phyloP scores from a whole-genome alignment of 345 rosid genomes.

The Rhodomyrtus tomentosa region DNA sequence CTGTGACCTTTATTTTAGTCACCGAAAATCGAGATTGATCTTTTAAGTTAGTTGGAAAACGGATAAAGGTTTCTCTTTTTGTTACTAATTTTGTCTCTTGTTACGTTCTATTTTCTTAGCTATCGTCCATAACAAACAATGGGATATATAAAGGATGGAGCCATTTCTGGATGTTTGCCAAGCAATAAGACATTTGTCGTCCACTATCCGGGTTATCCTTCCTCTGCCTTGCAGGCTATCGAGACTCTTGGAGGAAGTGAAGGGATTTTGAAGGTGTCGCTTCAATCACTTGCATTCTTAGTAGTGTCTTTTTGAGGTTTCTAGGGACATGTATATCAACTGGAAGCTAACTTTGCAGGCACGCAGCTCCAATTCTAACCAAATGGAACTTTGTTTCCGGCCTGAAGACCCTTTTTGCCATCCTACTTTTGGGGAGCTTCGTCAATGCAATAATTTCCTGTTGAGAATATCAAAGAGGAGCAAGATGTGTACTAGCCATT shows the following conservation, averaged over 20 bases:
- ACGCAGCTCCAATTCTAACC: slow-evolving; percentile 42
- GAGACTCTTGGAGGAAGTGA: slow-evolving; percentile 77
- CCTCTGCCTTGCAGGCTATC: slow-evolving; percentile 56
- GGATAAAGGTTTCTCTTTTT: not conserved
- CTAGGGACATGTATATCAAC: not conserved
- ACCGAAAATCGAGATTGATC: not conserved
- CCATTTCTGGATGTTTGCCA: slow-evolving; percentile 54
- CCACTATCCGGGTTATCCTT: slow-evolving; percentile 81
- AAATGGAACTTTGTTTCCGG: slow-evolving; percentile 70
- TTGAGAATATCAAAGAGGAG: slow-evolving; percentile 40
- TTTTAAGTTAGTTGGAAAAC: not conserved
- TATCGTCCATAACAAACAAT: slow-evolving; percentile 7
- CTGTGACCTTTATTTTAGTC: not conserved
- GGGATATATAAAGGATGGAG: slow-evolving; percentile 68
- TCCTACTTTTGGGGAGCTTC: slow-evolving; percentile 66
- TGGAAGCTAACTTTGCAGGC: slow-evolving; percentile 25
- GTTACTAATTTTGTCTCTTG: not conserved
- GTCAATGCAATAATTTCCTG: slow-evolving; percentile 31
- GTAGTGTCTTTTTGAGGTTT: not conserved
- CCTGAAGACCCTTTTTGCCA: slow-evolving; percentile 88
- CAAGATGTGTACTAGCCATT: slow-evolving; percentile 9
- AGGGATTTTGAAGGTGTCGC: slow-evolving; percentile 44
- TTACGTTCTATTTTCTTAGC: not conserved
- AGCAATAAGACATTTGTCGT: slow-evolving; percentile 46
- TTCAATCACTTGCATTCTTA: not conserved